Base-by-base conservation (phyloP, 495 filamentous ascomycete species). In the Jackrogersella minutella region DNA sequence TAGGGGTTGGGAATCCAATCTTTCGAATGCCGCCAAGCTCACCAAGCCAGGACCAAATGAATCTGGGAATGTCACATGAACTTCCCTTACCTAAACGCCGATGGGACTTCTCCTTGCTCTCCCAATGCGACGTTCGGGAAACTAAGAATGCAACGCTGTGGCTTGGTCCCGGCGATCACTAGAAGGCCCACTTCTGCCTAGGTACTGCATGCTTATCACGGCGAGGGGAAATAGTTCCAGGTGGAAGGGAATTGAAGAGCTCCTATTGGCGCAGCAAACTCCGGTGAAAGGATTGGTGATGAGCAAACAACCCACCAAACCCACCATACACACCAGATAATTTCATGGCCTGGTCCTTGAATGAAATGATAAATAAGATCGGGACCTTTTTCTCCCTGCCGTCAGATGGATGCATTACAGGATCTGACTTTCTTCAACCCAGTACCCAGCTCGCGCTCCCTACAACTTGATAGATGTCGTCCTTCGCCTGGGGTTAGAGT, bases 401-500 rank as follows among this genome's bases (percentile, higher is more conserved):
- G 60, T 60, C 66, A 74, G 70, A 74, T 67, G 69, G 67, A 64
- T 74, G 72, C 72, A 74, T 74, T 74, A 70, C 72, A 74, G 72
- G 72, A 74, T 74, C 72, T 74, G 53, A 68, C 72, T 71, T 74
- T n/a, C n/a, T 46, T 54, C 55, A 43, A 41, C 34, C 59, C 41
- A 21, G 33, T 30, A 28, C 28, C 13, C n/a, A 36, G 16, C 26
- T 34, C 8, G 14, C 33, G 31, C 53, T 59, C 37, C 66, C 56
- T 69, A 64, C 56, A 33, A 16, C 61, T 43, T 56, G 9, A 34
- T 52, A 50, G 9, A 34, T 52, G 44, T 47, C 14, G 16, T n/a
- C n/a, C 30, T 36, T 63, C 33, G 43, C 50, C 59, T 51, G 24
- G 65, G 65, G 59, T 67, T 47, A 56, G 66, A 21, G 19, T 31